phyloP scores from a whole-genome alignment of 1,139 yeast genomes.

The Blastobotrys aristatus region DNA sequence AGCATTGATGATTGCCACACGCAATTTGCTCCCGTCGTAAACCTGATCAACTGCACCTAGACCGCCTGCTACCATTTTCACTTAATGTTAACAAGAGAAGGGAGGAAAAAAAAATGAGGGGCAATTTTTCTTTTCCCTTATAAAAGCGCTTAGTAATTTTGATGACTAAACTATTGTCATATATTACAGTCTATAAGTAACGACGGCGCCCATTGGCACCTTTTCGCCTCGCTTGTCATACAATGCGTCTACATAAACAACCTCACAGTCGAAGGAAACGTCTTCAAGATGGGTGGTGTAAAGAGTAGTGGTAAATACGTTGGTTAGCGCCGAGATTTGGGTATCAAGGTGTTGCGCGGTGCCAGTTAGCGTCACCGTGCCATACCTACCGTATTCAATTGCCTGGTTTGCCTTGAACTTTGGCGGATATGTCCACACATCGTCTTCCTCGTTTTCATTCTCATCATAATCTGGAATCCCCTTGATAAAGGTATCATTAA shows the following conservation, averaged over 20 bases:
- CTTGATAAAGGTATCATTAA: slow-evolving; percentile 21
- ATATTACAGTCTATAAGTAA: slow-evolving; percentile 6
- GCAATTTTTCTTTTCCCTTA: background rate
- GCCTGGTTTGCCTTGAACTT: background rate
- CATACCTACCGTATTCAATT: slow-evolving; percentile 8
- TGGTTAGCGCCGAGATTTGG: background rate
- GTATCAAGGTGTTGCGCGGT: background rate
- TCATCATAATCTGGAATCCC: slow-evolving; percentile 24
- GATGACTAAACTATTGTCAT: background rate
- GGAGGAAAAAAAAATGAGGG: background rate
- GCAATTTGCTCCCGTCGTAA: slow-evolving; percentile 55
- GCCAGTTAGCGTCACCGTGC: slow-evolving; percentile 2
- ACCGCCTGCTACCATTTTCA: slow-evolving; percentile 42
- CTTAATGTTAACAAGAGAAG: too few relatives aligned
- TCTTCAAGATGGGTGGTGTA: slow-evolving; percentile 2
- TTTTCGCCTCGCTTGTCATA: slow-evolving; percentile 4
- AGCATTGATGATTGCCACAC: slow-evolving; percentile 80
- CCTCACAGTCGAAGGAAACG: slow-evolving; percentile 3
- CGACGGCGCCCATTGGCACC: slow-evolving; percentile 6
- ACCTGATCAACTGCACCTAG: slow-evolving; percentile 66
- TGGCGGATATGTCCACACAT: slow-evolving; percentile 8
- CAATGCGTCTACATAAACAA: slow-evolving; percentile 10
- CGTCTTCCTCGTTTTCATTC: slow-evolving; percentile 19
- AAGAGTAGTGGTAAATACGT: background rate
- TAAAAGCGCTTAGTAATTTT: background rate